phyloP scores from a whole-genome alignment of 2,329 filamentous ascomycete species.

The Madurella fahalii region DNA sequence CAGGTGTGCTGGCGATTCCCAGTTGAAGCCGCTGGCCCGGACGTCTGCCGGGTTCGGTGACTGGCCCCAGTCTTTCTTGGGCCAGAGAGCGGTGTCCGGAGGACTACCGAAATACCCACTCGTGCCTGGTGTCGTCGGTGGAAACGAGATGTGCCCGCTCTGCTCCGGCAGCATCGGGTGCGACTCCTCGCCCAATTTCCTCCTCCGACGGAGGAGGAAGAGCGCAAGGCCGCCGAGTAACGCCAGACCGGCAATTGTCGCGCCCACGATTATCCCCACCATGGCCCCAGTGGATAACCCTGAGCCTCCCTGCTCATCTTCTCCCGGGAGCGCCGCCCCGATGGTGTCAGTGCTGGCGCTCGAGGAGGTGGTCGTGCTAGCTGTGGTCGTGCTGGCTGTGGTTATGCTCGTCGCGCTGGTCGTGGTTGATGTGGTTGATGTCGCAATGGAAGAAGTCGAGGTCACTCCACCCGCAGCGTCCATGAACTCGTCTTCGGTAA shows the following conservation, averaged over 20 bases:
- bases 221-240: constrained; percentile 19
- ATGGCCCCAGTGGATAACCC: constrained; percentile 26
- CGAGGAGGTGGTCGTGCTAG: constrained; percentile 14
- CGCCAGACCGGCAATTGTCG: constrained; percentile 17
- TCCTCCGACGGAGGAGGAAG: constrained; percentile 26
- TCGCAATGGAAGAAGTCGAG: constrained; percentile 11
- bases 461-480: constrained; percentile 24
- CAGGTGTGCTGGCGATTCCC: constrained; percentile 27
- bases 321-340: constrained; percentile 6
- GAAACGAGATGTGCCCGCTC: constrained; percentile 9
- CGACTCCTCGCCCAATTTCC: constrained; percentile 27
- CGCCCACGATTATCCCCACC: constrained; percentile 30
- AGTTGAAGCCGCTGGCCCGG: constrained; percentile 24
- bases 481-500: constrained; percentile 42
- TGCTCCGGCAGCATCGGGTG: constrained; percentile 30
- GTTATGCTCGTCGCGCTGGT: constrained; percentile 16
- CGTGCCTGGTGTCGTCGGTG: not conserved
- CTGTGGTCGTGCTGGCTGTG: constrained; percentile 7
- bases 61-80: constrained; percentile 20
- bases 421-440: constrained; percentile 18
- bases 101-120: constrained; percentile 15
- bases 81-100: constrained; percentile 12
- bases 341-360: constrained; percentile 15
- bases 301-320: not conserved
- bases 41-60: constrained; percentile 11